Conservation (phyloP, 345 rosid species). For the Moricandia arvensis region DNA sequence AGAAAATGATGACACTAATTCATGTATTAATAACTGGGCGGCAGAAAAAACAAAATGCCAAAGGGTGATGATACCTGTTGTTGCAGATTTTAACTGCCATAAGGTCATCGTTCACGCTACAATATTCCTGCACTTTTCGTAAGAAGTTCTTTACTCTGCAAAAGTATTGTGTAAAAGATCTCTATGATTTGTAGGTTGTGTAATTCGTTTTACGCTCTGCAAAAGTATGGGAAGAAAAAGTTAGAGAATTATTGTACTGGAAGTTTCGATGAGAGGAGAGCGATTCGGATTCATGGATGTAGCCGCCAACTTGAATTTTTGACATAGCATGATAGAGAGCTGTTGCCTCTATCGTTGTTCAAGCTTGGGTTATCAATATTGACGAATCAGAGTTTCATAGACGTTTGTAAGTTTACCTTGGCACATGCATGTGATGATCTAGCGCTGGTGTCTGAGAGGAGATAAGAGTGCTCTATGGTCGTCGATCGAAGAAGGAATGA, state of each 20-base stretch:
- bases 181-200: too few relatives aligned
- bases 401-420: constrained; percentile 50
- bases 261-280: constrained; percentile 18
- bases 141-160: constrained; percentile 65
- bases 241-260: constrained; percentile 29
- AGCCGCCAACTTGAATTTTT: constrained; percentile 52
- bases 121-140: constrained; percentile 54
- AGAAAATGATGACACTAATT: neutral
- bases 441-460: too few relatives aligned
- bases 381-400: constrained; percentile 49
- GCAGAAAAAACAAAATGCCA: neutral
- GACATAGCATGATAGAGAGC: constrained; percentile 44
- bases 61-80: constrained; percentile 49
- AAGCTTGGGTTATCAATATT: constrained; percentile 51
- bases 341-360: constrained; percentile 67
- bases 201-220: constrained; percentile 64
- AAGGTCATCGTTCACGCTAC: constrained; percentile 55
- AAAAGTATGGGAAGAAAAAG: constrained; percentile 32
- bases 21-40: neutral
- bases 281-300: neutral
- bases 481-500: too few relatives aligned
- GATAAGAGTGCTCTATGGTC: too few relatives aligned
- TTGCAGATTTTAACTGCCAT: constrained; percentile 46
- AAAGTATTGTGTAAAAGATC: too few relatives aligned
- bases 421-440: too few relatives aligned